Evolutionary conservation across 1,284 basidiomycete species (phyloP).

Genomic region (Puccinia horiana): DNA sequence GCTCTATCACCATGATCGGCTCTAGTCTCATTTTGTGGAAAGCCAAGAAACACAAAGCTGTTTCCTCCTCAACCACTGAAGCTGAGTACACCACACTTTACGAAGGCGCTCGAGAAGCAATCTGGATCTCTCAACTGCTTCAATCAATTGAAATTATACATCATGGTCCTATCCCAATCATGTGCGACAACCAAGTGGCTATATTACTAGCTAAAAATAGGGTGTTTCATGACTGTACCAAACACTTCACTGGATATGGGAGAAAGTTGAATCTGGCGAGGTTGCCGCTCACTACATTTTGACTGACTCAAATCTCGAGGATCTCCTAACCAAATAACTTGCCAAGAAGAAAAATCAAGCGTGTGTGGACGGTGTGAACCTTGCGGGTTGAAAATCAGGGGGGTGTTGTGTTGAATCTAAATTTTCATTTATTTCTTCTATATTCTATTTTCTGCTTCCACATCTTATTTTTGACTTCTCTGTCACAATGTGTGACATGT

Average conservation of each 20-base stretch:
- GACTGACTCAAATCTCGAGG: background rate
- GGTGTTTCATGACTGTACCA: conserved; percentile 20
- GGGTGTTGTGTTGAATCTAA: background rate
- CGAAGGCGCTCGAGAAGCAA: background rate
- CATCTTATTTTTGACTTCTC: background rate
- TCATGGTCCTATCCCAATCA: background rate
- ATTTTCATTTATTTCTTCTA: too few species aligned
- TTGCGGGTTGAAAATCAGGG: background rate
- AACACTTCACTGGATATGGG: conserved; percentile 50
- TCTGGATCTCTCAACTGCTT: background rate
- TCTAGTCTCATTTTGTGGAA: background rate
- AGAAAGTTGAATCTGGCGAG: background rate
- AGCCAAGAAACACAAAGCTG: background rate
- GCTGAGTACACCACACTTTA: too few species aligned
- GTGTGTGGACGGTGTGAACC: background rate
- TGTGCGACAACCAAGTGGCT: conserved; percentile 47
- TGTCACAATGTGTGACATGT: background rate
- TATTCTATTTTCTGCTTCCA: background rate
- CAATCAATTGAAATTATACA: background rate
- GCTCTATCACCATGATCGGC: background rate
- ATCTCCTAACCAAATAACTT: conserved; percentile 13
- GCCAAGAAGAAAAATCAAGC: background rate
- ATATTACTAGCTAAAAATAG: conserved; percentile 49
- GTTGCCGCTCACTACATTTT: background rate
- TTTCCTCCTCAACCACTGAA: background rate